These are phyloP conservation scores for Apiospora kogelbergensis DNA, from an alignment of 2,329 filamentous ascomycete genomes.

Conservation along the genomic window DNA sequence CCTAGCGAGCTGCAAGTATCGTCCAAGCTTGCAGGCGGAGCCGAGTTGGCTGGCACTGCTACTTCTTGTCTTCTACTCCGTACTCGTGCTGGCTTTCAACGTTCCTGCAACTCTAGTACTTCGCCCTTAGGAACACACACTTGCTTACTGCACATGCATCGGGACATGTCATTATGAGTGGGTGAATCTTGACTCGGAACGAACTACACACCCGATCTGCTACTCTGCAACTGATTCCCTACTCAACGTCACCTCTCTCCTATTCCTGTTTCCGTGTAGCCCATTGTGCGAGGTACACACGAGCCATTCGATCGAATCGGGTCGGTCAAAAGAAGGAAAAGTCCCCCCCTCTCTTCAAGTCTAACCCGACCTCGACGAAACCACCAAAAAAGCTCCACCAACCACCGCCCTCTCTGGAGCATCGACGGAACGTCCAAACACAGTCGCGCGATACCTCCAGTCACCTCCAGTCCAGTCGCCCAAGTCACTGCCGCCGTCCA, in stretches of 20 bases:
- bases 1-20: background rate
- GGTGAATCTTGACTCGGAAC: constrained; percentile 1
- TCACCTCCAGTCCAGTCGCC: background rate
- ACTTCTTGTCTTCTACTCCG: background rate
- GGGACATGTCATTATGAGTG: background rate
- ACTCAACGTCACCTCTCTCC: background rate
- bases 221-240: background rate
- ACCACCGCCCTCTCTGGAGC: background rate
- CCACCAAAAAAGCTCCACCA: constrained; percentile 9
- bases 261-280: background rate
- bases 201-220: background rate
- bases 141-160: background rate
- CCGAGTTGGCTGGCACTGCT: background rate
- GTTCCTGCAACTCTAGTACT: no score
- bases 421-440: constrained; percentile 1
- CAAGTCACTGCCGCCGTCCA: background rate
- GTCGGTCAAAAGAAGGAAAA: constrained; percentile 5
- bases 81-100: no score
- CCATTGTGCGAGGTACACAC: background rate
- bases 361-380: constrained; percentile 8
- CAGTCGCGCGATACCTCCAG: background rate
- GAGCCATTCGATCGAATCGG: background rate
- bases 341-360: background rate
- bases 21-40: background rate
- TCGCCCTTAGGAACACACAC: no score